phyloP scores from a whole-genome alignment of 805 yeast species.

The Lipomyces orientalis region DNA sequence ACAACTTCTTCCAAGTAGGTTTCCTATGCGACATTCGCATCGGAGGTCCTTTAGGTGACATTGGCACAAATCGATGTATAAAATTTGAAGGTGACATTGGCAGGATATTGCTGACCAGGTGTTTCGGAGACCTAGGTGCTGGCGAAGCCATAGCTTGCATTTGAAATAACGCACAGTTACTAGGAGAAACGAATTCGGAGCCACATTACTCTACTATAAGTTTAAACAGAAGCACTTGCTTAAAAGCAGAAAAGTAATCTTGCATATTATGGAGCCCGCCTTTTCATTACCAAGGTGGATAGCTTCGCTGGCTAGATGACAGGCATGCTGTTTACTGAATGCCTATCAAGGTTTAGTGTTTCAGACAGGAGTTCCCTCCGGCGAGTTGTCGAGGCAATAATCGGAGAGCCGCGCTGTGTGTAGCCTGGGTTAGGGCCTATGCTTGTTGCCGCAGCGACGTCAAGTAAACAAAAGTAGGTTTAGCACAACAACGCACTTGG shows the following conservation, averaged over 20 bases:
- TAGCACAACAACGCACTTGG: neutral
- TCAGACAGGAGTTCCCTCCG: too few species aligned
- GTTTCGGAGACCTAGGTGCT: neutral
- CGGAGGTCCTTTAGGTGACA: neutral
- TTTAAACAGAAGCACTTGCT: neutral
- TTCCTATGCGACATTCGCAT: neutral
- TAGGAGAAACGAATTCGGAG: neutral
- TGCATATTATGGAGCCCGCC: neutral
- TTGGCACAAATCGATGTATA: neutral
- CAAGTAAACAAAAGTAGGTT: neutral
- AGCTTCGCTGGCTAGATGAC: neutral
- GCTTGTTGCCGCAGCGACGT: neutral
- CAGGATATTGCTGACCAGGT: neutral
- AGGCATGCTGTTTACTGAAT: neutral
- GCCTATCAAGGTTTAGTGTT: neutral
- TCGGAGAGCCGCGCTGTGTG: too few species aligned
- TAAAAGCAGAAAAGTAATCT: neutral
- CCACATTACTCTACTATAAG: neutral
- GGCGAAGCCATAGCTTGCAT: neutral
- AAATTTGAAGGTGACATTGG: neutral
- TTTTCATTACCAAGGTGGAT: neutral
- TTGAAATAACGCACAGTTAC: neutral
- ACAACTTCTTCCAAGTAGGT: neutral
- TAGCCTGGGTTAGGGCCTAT: neutral
- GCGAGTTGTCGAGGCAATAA: too few species aligned